Base-by-base conservation (phyloP, 441 rosid genomes). In the Biscutella auriculata region DNA sequence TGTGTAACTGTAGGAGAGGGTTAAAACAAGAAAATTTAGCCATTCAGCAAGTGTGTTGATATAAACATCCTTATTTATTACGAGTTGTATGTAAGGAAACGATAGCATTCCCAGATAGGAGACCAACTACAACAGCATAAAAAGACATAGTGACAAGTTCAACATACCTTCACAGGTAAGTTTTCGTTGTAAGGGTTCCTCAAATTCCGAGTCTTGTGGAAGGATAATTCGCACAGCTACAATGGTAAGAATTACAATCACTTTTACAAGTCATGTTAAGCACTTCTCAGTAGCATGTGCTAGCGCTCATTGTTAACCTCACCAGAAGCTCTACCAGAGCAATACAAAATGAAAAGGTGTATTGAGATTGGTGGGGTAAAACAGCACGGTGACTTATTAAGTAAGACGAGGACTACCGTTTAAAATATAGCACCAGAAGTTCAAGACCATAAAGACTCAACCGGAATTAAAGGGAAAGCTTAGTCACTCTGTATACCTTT, bases 121-220 rank as follows among this genome's bases (percentile, higher is more conserved):
- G 62, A 40, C 52, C 57, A 53, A 15, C 49, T 53, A 41, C 12
- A 29, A 15, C 17, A 48, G 52, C 47, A 5, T 47, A 68, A 15
- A 49, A 39, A 17, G 51, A 28, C 30, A 36, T 9, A 25, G 43
- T 19, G 50, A 63, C 46, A 57, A 44, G 65, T 41, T 39, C 35
- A 27, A 58, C 49, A 26, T 78, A 94, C 99, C 99, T 89, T 94
- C 69, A 94, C 97, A 6, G 97, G 99, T 54, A 90, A 76, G 77
- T 94, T 89, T 71, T 94, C 99, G 63, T 94, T 89, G 84, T 75
- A 94, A 26, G 97, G 99, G 66, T 94, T 94, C 78, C 95, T 81
- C 79, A 90, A 65, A 72, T 94, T 86, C 62, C 95, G 94, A 51
- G 97, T 85, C 71, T 87, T 94, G 76, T 89, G 93, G 79, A 94